These are phyloP conservation scores for Noccaea caerulescens DNA, from an alignment of 345 rosid species.

Conservation along the genomic window DNA sequence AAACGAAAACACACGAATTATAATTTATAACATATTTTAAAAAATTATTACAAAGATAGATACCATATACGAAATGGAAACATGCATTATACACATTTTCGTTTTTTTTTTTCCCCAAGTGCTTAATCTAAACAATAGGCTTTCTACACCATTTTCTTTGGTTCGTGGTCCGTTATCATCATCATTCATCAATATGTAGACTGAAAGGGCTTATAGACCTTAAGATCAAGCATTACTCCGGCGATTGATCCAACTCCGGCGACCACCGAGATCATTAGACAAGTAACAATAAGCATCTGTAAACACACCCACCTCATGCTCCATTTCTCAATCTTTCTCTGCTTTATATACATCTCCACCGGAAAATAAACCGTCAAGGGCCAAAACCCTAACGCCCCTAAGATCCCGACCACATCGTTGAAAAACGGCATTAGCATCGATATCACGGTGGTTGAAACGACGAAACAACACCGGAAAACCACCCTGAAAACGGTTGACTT, in stretches of 20 bases:
- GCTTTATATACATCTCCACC: constrained; percentile 74
- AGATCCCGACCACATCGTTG: constrained; percentile 69
- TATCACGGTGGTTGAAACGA: constrained; percentile 59
- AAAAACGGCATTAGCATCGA: constrained; percentile 82
- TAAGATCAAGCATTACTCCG: constrained; percentile 57
- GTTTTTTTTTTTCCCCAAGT: constrained; percentile 1
- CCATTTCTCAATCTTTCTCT: constrained; percentile 64
- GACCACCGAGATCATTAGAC: constrained; percentile 62
- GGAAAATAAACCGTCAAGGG: constrained; percentile 79
- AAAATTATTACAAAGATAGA: constrained; percentile 35
- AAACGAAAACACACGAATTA: constrained; percentile 8
- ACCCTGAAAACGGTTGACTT: constrained; percentile 62
- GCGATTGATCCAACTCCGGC: constrained; percentile 71
- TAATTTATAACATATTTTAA: constrained; percentile 14
- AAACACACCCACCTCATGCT: constrained; percentile 67
- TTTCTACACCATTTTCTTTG: constrained; percentile 23
- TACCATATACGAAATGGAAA: constrained; percentile 30
- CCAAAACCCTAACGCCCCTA: constrained; percentile 83
- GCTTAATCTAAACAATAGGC: constrained; percentile 21
- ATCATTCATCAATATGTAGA: constrained; percentile 40
- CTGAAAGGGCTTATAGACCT: constrained; percentile 48
- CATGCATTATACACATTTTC: constrained; percentile 37
- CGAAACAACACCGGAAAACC: constrained; percentile 62
- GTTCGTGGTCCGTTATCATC: constrained; percentile 8
- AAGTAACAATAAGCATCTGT: constrained; percentile 56